Evolutionary conservation across 805 yeast genomes (phyloP).

Genomic region (Tetrapisispora nanseiensis): DNA sequence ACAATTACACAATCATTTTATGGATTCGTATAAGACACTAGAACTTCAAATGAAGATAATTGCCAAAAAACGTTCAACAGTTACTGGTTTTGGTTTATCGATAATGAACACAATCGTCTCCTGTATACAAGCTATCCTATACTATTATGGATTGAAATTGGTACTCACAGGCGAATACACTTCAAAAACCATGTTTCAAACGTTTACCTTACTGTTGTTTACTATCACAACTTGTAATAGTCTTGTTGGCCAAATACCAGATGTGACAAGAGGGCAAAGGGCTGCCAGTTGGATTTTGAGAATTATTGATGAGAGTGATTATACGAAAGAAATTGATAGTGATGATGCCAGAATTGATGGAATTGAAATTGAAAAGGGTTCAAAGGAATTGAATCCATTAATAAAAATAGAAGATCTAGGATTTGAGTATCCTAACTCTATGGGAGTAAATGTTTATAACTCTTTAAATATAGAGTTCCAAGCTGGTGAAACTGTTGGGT

Average conservation of each 20-base stretch:
- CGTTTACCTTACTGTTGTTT: slow-evolving; percentile 63
- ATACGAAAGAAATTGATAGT: slow-evolving; percentile 5
- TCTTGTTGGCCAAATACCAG: slow-evolving; percentile 61
- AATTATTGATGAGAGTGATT: slow-evolving; percentile 22
- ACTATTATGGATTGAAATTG: slow-evolving; percentile 72
- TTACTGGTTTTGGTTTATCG: slow-evolving; percentile 61
- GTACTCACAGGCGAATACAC: slow-evolving; percentile 50
- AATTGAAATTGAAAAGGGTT: background rate
- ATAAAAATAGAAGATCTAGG: slow-evolving; percentile 37
- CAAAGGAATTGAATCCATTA: slow-evolving; percentile 6
- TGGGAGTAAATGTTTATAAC: slow-evolving; percentile 30
- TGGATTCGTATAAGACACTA: slow-evolving; percentile 26
- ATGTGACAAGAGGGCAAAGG: slow-evolving; percentile 67
- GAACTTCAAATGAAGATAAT: slow-evolving; percentile 27
- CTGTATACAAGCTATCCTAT: slow-evolving; percentile 58
- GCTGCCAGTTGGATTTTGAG: slow-evolving; percentile 48
- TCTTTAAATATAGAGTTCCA: slow-evolving; percentile 36
- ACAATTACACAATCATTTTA: slow-evolving; percentile 43
- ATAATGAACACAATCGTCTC: slow-evolving; percentile 43
- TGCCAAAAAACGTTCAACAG: slow-evolving; percentile 45
- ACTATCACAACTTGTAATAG: slow-evolving; percentile 56
- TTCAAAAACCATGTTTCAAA: slow-evolving; percentile 50
- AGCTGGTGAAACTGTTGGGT: slow-evolving; percentile 45
- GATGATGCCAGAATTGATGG: slow-evolving; percentile 1
- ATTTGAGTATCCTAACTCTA: slow-evolving; percentile 40